Base-by-base conservation (phyloP, 331 rosid species). In the Prunus yedoensis region DNA sequence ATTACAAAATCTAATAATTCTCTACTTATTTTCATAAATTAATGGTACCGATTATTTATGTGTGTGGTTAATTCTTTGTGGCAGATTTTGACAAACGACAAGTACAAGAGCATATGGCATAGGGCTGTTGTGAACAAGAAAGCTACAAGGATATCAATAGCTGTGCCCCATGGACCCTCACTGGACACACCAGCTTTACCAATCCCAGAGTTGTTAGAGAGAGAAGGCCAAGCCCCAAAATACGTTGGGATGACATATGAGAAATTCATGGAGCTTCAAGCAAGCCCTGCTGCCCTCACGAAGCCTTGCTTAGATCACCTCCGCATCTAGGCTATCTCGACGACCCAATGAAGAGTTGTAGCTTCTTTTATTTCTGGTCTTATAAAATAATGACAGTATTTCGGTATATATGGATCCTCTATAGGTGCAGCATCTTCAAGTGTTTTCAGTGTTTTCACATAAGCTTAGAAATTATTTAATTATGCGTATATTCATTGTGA, bases 91-190 rank as follows among this genome's bases (percentile, higher is more conserved):
- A 85, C 82, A 0, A 88, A 85, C 12, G 88, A 88, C 9, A 79
- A 71, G 53, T 88, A 88, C 78, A 83, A 79, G 88, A 85, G 91
- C 51, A 71, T 81, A 10, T 9, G 85, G 45, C 92, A 88, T 50
- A 81, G 89, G 11, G 89, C 85, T 2, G 46, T 68, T 14, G 88
- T 79, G 61, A 81, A 88, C 49, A 54, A 78, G 30, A 73, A 69
- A 53, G 75, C 46, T 20, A 59, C 81, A 0, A 85, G 92, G 54
- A 79, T 88, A 53, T 80, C 92, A 0, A 11, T 85, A 5, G 92
- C 80, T 1, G 53, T 78, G 2, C 80, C 84, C 2, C 73, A 85
- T 1, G 92, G 89, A 51, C 89, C 89, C 4, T 10, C 77, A 8
- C 71, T 79, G 15, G 87, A 88, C 38, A 68, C 70, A 45, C 1